These are phyloP conservation scores for Diaporthe citrichinensis DNA, from an alignment of 2,329 filamentous ascomycete species.

Conservation along the genomic window DNA sequence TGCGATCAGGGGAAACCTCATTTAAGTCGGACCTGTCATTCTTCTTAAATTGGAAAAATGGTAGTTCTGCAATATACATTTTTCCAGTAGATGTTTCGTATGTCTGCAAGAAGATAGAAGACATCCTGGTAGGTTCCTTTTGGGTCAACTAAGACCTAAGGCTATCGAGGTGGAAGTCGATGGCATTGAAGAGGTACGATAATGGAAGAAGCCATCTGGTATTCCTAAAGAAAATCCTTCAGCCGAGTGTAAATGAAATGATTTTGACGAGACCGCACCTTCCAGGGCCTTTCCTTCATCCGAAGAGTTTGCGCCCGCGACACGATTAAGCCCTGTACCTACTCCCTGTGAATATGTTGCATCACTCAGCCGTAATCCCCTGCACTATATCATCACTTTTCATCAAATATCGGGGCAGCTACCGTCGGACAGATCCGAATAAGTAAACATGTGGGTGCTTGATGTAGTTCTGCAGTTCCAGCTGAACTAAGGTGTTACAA, in stretches of 20 bases:
- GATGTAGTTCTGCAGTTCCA: background rate
- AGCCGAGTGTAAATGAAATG: background rate
- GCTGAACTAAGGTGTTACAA: background rate
- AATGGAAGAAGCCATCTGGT: background rate
- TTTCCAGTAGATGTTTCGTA: background rate
- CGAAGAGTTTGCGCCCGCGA: background rate
- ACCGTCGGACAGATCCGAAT: background rate
- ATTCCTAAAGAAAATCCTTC: background rate
- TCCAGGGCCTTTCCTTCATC: no score
- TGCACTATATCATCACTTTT: background rate
- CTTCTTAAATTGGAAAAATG: background rate
- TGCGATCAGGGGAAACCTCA: background rate
- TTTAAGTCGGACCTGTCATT: background rate
- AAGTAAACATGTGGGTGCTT: background rate
- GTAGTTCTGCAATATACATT: background rate
- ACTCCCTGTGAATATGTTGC: background rate
- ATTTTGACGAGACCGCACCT: no score
- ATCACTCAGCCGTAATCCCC: background rate
- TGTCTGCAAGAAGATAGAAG: background rate
- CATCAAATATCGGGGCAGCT: background rate
- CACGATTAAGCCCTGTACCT: background rate
- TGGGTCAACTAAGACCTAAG: background rate
- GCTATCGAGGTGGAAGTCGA: background rate
- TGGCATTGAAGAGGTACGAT: background rate
- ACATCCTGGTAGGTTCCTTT: background rate